Conservation (phyloP, 1,139 yeast genomes). For the Kazachstania sp. region DNA sequence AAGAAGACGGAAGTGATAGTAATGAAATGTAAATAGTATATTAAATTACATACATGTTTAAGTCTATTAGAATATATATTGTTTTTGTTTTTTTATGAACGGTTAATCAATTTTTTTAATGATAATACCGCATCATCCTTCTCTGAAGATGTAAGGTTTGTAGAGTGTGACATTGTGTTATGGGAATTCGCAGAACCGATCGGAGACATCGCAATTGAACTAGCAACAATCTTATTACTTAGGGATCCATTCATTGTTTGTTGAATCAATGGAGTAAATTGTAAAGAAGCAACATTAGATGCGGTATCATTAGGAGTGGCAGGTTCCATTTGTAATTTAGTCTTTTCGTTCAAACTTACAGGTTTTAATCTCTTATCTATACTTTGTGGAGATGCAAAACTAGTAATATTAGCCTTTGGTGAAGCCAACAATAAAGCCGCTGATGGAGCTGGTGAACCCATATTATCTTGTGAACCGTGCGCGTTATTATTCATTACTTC, state of each 20-base stretch:
- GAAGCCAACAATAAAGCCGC: constrained; percentile 3
- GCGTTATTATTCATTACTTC: constrained; percentile 12
- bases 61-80: constrained; percentile 1
- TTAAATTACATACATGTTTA: neutral
- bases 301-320: constrained; percentile 16
- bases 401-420: constrained; percentile 3
- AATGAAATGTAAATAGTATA: neutral
- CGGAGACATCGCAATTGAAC: constrained; percentile 7
- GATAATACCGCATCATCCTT: constrained; percentile 28
- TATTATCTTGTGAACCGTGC: neutral
- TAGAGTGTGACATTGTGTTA: too few relatives aligned
- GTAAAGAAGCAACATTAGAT: constrained; percentile 4
- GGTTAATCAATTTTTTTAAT: constrained; percentile 20
- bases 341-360: neutral
- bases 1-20: constrained; percentile 11
- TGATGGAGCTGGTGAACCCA: neutral
- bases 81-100: constrained; percentile 24
- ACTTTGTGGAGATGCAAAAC: constrained; percentile 5
- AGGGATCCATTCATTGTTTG: constrained; percentile 28
- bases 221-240: constrained; percentile 13
- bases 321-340: constrained; percentile 8
- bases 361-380: constrained; percentile 1
- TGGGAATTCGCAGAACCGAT: neutral
- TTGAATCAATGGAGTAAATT: constrained; percentile 26
- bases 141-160: neutral